Conservation (phyloP, 2,329 filamentous ascomycete genomes). For the Emericellopsis atlantica region DNA sequence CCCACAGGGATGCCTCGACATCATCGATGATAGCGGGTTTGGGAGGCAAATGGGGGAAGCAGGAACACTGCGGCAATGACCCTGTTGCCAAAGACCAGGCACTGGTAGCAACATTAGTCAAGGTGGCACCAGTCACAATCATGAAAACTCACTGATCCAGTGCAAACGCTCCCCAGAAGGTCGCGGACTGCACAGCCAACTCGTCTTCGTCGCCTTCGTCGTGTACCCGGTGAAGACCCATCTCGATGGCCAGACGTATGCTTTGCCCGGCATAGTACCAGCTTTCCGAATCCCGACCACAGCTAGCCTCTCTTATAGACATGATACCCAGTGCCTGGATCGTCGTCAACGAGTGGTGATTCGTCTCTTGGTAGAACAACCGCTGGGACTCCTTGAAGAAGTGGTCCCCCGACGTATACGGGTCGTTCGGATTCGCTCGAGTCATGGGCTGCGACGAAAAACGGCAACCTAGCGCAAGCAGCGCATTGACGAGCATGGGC, state of each 20-base stretch:
- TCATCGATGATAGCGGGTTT: conserved; percentile 48
- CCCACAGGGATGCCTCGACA: conserved; percentile 46
- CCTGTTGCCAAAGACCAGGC: conserved; percentile 55
- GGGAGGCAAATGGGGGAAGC: conserved; percentile 40
- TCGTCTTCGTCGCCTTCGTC: conserved; percentile 39
- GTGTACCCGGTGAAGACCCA: conserved; percentile 49
- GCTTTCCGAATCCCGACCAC: conserved; percentile 58
- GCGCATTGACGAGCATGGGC: conserved; percentile 50
- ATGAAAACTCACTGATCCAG: conserved; percentile 44
- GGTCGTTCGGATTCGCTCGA: conserved; percentile 47
- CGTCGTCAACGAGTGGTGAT: conserved; percentile 54
- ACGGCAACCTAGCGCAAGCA: conserved; percentile 54
- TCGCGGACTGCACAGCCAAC: conserved; percentile 44
- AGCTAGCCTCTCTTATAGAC: conserved; percentile 62
- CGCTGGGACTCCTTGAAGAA: conserved; percentile 60
- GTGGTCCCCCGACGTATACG: conserved; percentile 56
- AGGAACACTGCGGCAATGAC: conserved; percentile 46
- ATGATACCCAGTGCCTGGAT: conserved; percentile 67
- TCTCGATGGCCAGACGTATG: conserved; percentile 58
- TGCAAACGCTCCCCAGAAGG: conserved; percentile 50
- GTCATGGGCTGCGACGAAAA: conserved; percentile 55
- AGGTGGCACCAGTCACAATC: background rate
- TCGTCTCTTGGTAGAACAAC: conserved; percentile 41
- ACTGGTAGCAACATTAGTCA: conserved; percentile 18
- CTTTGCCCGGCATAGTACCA: conserved; percentile 64